Evolutionary conservation across 2,329 filamentous ascomycete species (phyloP).

Genomic region (Beauveria medogensis): DNA sequence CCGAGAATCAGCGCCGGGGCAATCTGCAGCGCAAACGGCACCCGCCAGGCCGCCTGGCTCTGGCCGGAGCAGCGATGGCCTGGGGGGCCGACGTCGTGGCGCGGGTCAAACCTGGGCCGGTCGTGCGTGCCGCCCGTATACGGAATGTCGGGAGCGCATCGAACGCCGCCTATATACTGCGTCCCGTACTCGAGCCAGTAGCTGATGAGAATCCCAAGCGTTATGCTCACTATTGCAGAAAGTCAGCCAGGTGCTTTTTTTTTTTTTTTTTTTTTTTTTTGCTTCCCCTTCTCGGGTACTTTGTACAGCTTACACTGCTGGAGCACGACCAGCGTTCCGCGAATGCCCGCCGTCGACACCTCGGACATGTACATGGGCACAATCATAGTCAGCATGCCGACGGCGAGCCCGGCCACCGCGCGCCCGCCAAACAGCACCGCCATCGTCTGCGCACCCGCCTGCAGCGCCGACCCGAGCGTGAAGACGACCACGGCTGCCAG

Average conservation of each 20-base stretch:
- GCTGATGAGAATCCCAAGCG: slow-evolving; percentile 33
- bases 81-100: slow-evolving; percentile 29
- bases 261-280: no score
- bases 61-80: slow-evolving; percentile 34
- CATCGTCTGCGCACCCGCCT: slow-evolving; percentile 32
- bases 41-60: slow-evolving; percentile 34
- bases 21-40: slow-evolving; percentile 44
- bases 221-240: slow-evolving; percentile 25
- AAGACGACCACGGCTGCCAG: slow-evolving; percentile 28
- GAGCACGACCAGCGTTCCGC: slow-evolving; percentile 37
- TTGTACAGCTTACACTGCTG: slow-evolving; percentile 23
- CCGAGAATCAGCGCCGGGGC: slow-evolving; percentile 47
- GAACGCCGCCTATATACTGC: slow-evolving; percentile 33
- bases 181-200: slow-evolving; percentile 37
- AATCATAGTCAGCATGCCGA: slow-evolving; percentile 32
- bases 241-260: not conserved
- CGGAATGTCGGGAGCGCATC: slow-evolving; percentile 38
- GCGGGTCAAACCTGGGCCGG: slow-evolving; percentile 33
- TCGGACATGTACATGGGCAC: slow-evolving; percentile 40
- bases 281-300: not conserved
- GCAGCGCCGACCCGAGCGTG: slow-evolving; percentile 34
- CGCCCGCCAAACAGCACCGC: slow-evolving; percentile 35
- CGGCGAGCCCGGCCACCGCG: slow-evolving; percentile 34
- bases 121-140: slow-evolving; percentile 35
- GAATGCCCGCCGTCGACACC: slow-evolving; percentile 39